A percentile compares a stretch with the other conserved stretches of the same genome.
These are phyloP conservation scores for Teunomyces lycoperdinae DNA, from an alignment of 805 yeast genomes.

Conservation along the genomic window DNA sequence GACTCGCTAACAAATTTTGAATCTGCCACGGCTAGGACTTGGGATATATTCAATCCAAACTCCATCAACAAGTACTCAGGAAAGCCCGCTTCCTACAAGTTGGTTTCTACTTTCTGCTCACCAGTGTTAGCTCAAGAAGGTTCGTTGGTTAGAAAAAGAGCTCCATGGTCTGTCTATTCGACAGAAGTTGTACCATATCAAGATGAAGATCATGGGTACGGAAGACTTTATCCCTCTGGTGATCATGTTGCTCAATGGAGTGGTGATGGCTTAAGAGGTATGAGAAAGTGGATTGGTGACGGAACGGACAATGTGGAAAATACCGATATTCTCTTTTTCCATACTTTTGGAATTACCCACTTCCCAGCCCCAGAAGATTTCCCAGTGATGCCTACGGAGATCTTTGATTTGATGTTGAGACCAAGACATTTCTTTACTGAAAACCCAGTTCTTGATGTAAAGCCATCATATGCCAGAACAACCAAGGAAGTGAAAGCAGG, in stretches of 20 bases:
- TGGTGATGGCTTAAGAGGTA: conserved; percentile 65
- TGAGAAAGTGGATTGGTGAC: conserved; percentile 67
- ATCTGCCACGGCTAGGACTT: conserved; percentile 64
- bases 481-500: conserved; percentile 41
- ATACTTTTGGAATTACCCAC: conserved; percentile 81
- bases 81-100: conserved; percentile 72
- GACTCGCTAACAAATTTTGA: conserved; percentile 64
- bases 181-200: conserved; percentile 69
- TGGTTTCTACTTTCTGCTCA: conserved; percentile 73
- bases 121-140: conserved; percentile 72
- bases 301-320: conserved; percentile 56
- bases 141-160: conserved; percentile 74
- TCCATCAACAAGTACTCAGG: conserved; percentile 66
- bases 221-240: conserved; percentile 77
- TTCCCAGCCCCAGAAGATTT: conserved; percentile 89
- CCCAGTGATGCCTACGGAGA: conserved; percentile 88
- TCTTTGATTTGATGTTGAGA: conserved; percentile 68
- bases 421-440: conserved; percentile 78
- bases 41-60: conserved; percentile 77
- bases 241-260: conserved; percentile 73
- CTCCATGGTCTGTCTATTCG: conserved; percentile 72
- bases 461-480: conserved; percentile 53
- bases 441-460: conserved; percentile 74
- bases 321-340: conserved; percentile 74
- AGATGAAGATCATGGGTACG: conserved; percentile 50